Evolutionary conservation across 257 asterid genomes (phyloP).

Genomic region (Echites panduratus): DNA sequence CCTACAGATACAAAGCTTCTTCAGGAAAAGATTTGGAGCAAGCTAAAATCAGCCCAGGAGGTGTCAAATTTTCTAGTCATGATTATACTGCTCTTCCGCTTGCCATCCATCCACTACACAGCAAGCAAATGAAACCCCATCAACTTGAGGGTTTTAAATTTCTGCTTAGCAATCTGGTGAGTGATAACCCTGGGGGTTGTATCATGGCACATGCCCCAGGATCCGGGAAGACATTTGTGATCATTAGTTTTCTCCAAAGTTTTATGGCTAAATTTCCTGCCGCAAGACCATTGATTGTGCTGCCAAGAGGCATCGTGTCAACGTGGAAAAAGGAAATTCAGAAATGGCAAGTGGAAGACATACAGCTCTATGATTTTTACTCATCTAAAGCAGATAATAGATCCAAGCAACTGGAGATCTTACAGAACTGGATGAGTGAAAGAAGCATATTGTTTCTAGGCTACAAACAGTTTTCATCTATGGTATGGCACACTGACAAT

Average conservation of each 20-base stretch:
- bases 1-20: constrained; percentile 64
- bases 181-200: constrained; percentile 83
- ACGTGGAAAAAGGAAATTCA: constrained; percentile 73
- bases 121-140: constrained; percentile 80
- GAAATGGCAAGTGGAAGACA: constrained; percentile 85
- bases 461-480: constrained; percentile 69
- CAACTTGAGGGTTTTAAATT: constrained; percentile 86
- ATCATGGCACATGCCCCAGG: constrained; percentile 95
- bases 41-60: constrained; percentile 37
- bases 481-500: constrained; percentile 48
- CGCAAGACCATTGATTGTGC: constrained; percentile 83
- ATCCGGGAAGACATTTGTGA: constrained; percentile 86
- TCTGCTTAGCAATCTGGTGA: constrained; percentile 67
- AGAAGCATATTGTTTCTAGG: constrained; percentile 74
- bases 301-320: constrained; percentile 71
- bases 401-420: constrained; percentile 60
- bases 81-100: constrained; percentile 48
- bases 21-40: constrained; percentile 36
- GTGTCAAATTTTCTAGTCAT: constrained; percentile 28
- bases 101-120: constrained; percentile 76
- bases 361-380: constrained; percentile 76
- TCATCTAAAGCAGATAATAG: constrained; percentile 75
- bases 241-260: constrained; percentile 83
- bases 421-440: constrained; percentile 55
- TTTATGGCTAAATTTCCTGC: constrained; percentile 81